Conservation (phyloP, 805 yeast genomes). For the Saturnispora ahearnii region DNA sequence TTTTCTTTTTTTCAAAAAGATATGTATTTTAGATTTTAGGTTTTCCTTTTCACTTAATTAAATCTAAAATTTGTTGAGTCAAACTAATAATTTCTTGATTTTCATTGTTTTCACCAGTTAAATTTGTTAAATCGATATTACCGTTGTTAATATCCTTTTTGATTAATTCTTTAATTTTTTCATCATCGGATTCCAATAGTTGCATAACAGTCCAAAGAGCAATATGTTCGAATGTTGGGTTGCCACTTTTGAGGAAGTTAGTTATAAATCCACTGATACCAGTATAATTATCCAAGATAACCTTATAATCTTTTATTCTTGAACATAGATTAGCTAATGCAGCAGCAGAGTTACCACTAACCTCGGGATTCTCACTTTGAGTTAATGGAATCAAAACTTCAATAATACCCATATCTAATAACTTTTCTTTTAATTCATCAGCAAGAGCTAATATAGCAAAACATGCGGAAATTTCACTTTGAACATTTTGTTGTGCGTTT, state of each 20-base stretch:
- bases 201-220: slow-evolving; percentile 96
- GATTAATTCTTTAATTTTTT: slow-evolving; percentile 38
- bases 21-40: not conserved
- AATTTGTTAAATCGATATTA: slow-evolving; percentile 25
- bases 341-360: slow-evolving; percentile 97
- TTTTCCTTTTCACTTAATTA: slow-evolving; percentile 20
- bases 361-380: slow-evolving; percentile 79
- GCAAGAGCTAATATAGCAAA: slow-evolving; percentile 95
- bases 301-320: slow-evolving; percentile 73
- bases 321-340: slow-evolving; percentile 94
- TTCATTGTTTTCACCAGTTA: slow-evolving; percentile 29
- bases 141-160: slow-evolving; percentile 27
- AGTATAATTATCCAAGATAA: slow-evolving; percentile 77
- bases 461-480: slow-evolving; percentile 93
- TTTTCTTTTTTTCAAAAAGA: not conserved
- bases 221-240: slow-evolving; percentile 94
- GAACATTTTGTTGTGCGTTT: slow-evolving; percentile 82
- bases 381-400: slow-evolving; percentile 90
- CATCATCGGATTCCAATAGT: slow-evolving; percentile 77
- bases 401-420: slow-evolving; percentile 74
- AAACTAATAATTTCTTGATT: slow-evolving; percentile 30
- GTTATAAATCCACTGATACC: slow-evolving; percentile 81
- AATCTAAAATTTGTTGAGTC: slow-evolving; percentile 30
- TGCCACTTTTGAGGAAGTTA: slow-evolving; percentile 71
- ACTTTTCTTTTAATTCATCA: slow-evolving; percentile 81